Conservation (phyloP, 148 eudicot genomes). For the Arctostaphylos glauca region DNA sequence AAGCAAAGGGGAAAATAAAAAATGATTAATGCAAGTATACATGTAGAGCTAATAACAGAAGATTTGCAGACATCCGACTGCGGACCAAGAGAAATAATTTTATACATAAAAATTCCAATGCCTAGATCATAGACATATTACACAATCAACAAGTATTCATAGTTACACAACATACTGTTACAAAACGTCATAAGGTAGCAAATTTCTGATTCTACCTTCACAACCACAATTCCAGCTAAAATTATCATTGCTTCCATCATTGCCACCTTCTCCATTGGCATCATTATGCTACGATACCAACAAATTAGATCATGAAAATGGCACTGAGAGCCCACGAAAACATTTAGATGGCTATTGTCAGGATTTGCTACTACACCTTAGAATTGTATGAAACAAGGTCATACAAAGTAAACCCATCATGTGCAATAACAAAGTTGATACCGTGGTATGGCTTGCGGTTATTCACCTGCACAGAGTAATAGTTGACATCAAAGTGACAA, state of each 20-base stretch:
- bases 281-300: constrained; percentile 69
- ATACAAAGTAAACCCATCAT: constrained; percentile 93
- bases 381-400: constrained; percentile 94
- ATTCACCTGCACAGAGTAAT: constrained; percentile 58
- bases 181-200: neutral
- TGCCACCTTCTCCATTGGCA: constrained; percentile 90
- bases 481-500: neutral
- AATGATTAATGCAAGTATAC: neutral
- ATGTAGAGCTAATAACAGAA: neutral
- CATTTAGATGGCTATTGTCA: neutral
- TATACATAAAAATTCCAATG: neutral
- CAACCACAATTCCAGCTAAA: constrained; percentile 95
- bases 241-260: constrained; percentile 95
- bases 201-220: constrained; percentile 56
- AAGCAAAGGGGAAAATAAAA: neutral
- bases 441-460: constrained; percentile 90
- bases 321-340: neutral
- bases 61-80: neutral
- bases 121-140: neutral
- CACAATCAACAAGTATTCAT: neutral
- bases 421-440: constrained; percentile 90
- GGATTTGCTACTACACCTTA: constrained; percentile 50
- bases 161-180: neutral
- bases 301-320: constrained; percentile 5
- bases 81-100: neutral